A percentile compares a stretch with the other conserved stretches of the same genome.
phyloP scores from a whole-genome alignment of 495 filamentous ascomycete species.

The Letharia lupina region DNA sequence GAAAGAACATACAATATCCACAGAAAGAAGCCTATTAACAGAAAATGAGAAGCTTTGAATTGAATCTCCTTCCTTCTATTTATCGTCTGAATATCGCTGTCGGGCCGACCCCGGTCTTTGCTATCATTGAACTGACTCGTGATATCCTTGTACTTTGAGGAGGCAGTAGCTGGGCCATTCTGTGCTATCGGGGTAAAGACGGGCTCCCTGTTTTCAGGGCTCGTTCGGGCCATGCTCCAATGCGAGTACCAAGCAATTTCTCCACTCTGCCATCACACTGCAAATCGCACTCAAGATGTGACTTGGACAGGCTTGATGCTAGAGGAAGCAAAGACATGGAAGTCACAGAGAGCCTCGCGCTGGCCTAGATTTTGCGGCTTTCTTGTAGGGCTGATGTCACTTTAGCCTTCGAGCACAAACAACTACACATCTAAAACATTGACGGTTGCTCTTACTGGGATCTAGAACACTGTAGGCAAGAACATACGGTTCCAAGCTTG shows the following conservation, averaged over 20 bases:
- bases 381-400: not conserved
- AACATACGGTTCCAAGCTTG: too few species aligned
- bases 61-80: conserved; percentile 35
- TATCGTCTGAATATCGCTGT: conserved; percentile 3
- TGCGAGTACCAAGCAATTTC: not conserved
- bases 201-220: not conserved
- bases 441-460: not conserved
- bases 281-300: not conserved
- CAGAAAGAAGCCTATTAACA: conserved; percentile 43
- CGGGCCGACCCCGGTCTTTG: not conserved
- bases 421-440: too few species aligned
- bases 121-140: conserved; percentile 14
- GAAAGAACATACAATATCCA: conserved; percentile 34
- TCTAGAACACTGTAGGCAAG: too few species aligned
- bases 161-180: conserved; percentile 3
- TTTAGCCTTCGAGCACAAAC: too few species aligned
- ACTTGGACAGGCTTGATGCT: not conserved
- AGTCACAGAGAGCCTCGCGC: not conserved
- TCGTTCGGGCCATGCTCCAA: conserved; percentile 1
- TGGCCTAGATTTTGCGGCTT: not conserved
- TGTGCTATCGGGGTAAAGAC: conserved; percentile 9
- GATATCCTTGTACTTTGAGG: conserved; percentile 12
- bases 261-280: conserved; percentile 3
- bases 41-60: conserved; percentile 47
- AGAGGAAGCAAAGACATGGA: not conserved